These are phyloP conservation scores for Daldinia caldariorum DNA, from an alignment of 495 filamentous ascomycete genomes.

Conservation along the genomic window DNA sequence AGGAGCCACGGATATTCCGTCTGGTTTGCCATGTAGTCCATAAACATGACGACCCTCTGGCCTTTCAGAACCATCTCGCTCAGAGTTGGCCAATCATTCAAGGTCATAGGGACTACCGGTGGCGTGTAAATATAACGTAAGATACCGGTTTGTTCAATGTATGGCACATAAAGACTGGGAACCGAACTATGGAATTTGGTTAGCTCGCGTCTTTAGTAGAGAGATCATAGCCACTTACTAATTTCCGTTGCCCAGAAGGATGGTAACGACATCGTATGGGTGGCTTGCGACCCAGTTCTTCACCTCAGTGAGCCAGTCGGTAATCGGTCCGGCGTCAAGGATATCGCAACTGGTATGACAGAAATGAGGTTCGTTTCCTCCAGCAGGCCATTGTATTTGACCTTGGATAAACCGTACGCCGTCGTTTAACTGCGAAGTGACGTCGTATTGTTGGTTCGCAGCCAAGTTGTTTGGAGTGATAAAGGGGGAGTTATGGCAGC, in stretches of 20 bases:
- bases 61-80: constrained; percentile 76
- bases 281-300: constrained; percentile 76
- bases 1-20: constrained; percentile 77
- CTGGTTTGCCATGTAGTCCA: constrained; percentile 88
- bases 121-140: constrained; percentile 76
- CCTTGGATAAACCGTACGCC: constrained; percentile 92
- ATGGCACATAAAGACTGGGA: constrained; percentile 55
- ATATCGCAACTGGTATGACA: constrained; percentile 82
- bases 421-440: constrained; percentile 81
- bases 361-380: constrained; percentile 65
- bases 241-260: constrained; percentile 87
- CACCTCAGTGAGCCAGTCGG: constrained; percentile 75
- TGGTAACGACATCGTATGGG: constrained; percentile 91
- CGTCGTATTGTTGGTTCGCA: constrained; percentile 77
- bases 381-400: constrained; percentile 66
- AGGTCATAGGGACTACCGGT: constrained; percentile 69
- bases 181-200: constrained; percentile 43
- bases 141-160: constrained; percentile 74
- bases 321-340: constrained; percentile 79
- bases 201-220: constrained; percentile 56
- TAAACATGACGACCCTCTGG: constrained; percentile 62
- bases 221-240: constrained; percentile 59
- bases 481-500: constrained; percentile 89
- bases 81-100: constrained; percentile 86
- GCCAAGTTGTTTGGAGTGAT: constrained; percentile 73